Evolutionary conservation across 1,284 basidiomycete species (phyloP), one percentile per base, ranked within the genome.

Genomic region (Cutaneotrichosporon cavernicola): DNA sequence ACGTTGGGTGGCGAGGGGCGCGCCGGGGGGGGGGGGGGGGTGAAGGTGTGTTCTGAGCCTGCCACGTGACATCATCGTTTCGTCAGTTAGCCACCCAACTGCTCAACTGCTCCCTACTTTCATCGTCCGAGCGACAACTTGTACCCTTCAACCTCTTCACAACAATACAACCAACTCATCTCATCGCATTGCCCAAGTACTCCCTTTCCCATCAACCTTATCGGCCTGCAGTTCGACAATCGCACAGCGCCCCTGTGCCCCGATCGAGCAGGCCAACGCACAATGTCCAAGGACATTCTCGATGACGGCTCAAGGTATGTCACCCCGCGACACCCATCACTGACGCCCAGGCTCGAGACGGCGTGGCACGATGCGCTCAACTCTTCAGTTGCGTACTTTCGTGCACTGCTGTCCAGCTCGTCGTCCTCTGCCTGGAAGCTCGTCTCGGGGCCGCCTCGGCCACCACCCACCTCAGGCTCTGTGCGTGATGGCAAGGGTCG

Each of bases 361-460:
- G 75, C 79, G 31, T 81, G 78, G 78, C 68, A 75, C 55, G 72
- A 77, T 22, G 71, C 81, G 11, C 73, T 80, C 61, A 70, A 72
- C 22, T 68, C 70, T 36, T 77, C 78, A 4, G 72, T 75, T 0
- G 69, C 75, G 21, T 79, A 79, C 67, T 77, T 76, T 59, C 74
- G 76, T 46, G 78, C 79, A 21, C 75, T 83, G 34, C 67, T 82
- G 22, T 66, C 76, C 2, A 80, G 78, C 5, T 71, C 78, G 8
- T 60, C 70, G 0, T 81, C 79, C 2, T 70, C 73, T 7, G 64
- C 74, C 16, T 84, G 83, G 83, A 82, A 80, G 60, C 76, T 75
- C 3, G 72, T 83, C 32, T 69, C 76, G 1, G 69, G 74, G 14
- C 66, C 76, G 0, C 69, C 73, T 9, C 62, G 75, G 2, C 66